Evolutionary conservation across 257 asterid genomes (phyloP).

Genomic region (Gentiana macrophylla): DNA sequence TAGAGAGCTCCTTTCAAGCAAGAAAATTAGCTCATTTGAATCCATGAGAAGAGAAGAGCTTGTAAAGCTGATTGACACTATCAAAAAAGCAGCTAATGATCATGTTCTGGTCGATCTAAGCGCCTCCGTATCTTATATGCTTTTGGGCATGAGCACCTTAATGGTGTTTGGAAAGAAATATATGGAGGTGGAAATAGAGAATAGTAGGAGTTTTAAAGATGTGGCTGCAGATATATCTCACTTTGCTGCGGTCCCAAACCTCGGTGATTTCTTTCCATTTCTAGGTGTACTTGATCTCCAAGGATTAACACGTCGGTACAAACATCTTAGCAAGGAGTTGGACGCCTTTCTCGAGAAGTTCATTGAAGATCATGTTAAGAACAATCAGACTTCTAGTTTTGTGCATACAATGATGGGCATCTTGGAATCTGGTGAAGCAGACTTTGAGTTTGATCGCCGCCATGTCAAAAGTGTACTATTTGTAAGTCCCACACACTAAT

Average conservation of each 20-base stretch:
- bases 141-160: conserved; percentile 13
- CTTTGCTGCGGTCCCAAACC: conserved; percentile 2
- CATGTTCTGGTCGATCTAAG: conserved; percentile 4
- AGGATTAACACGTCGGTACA: not conserved
- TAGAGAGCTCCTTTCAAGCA: conserved; percentile 7
- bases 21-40: conserved; percentile 8
- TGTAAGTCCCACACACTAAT: too few relatives aligned
- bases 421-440: conserved; percentile 8
- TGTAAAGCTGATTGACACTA: conserved; percentile 3
- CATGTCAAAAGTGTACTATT: not conserved
- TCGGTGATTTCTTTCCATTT: conserved; percentile 1
- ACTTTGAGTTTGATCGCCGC: conserved; percentile 6
- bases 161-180: conserved; percentile 20
- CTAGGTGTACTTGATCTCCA: conserved; percentile 14
- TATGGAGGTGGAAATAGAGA: conserved; percentile 5
- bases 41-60: conserved; percentile 14
- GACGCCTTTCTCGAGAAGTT: conserved; percentile 12
- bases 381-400: not conserved
- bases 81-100: conserved; percentile 1
- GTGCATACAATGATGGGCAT: conserved; percentile 10
- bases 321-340: conserved; percentile 8
- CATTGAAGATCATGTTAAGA: not conserved
- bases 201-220: conserved; percentile 7
- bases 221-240: conserved; percentile 5
- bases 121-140: not conserved